These are phyloP conservation scores for Clausena lansium DNA, from an alignment of 345 rosid species.

Conservation along the genomic window DNA sequence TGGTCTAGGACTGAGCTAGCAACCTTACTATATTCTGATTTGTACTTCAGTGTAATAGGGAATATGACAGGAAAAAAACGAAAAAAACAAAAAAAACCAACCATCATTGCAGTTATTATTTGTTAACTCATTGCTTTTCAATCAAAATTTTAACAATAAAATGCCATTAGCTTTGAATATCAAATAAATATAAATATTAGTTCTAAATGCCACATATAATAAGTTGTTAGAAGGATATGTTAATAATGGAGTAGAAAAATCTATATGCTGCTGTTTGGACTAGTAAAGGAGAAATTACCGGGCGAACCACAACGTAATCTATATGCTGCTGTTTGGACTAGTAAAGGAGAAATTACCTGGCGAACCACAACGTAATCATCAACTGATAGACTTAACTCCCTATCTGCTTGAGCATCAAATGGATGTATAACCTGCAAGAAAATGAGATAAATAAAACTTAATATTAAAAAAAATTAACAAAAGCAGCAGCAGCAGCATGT, in stretches of 20 bases:
- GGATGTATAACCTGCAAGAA: constrained; percentile 71
- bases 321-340: background rate
- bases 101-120: no score
- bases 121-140: background rate
- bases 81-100: no score
- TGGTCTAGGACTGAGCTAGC: background rate
- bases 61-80: no score
- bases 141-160: background rate
- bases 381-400: constrained; percentile 70
- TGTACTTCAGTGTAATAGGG: no score
- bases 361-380: constrained; percentile 82
- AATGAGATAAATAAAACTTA: background rate
- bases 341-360: constrained; percentile 49
- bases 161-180: background rate
- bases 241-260: background rate
- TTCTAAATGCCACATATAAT: background rate
- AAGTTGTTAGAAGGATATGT: background rate
- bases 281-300: constrained; percentile 44
- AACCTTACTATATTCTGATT: background rate
- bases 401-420: constrained; percentile 91
- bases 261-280: background rate
- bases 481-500: background rate
- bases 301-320: constrained; percentile 60
- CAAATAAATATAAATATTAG: background rate
- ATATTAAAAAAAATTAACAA: background rate